These are phyloP conservation scores for Scheffersomyces cryptocercus DNA, from an alignment of 1,139 yeast species.

Conservation along the genomic window DNA sequence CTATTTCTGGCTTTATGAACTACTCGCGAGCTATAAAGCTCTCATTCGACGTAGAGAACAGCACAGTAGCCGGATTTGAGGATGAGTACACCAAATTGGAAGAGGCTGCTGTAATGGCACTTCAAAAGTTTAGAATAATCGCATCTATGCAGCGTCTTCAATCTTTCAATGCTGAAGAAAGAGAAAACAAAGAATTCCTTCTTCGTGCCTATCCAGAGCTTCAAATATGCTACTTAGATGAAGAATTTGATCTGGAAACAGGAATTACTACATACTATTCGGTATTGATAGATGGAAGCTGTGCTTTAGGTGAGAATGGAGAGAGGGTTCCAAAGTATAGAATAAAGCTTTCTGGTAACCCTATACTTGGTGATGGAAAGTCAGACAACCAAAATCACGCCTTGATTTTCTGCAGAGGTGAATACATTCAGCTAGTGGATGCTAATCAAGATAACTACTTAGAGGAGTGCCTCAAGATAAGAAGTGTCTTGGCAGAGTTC, in stretches of 20 bases:
- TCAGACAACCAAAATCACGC: slow-evolving; percentile 59
- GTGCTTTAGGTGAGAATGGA: slow-evolving; percentile 37
- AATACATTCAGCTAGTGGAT: slow-evolving; percentile 54
- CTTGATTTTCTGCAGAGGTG: slow-evolving; percentile 52
- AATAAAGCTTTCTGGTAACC: slow-evolving; percentile 53
- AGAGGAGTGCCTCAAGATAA: slow-evolving; percentile 56
- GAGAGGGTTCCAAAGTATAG: slow-evolving; percentile 42
- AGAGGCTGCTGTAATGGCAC: slow-evolving; percentile 39
- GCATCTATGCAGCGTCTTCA: slow-evolving; percentile 47
- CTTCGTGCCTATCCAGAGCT: slow-evolving; percentile 47
- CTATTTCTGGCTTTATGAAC: slow-evolving; percentile 60
- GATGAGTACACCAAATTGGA: slow-evolving; percentile 33
- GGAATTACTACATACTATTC: slow-evolving; percentile 32
- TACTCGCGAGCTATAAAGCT: slow-evolving; percentile 54
- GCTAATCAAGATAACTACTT: slow-evolving; percentile 59
- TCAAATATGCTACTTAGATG: slow-evolving; percentile 45
- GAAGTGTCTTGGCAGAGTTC: slow-evolving; percentile 51
- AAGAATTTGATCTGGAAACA: slow-evolving; percentile 27
- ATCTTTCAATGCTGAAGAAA: slow-evolving; percentile 35
- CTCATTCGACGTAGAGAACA: slow-evolving; percentile 45
- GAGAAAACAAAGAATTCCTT: slow-evolving; percentile 36
- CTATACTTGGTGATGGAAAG: slow-evolving; percentile 59
- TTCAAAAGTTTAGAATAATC: slow-evolving; percentile 49
- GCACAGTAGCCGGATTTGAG: slow-evolving; percentile 6
- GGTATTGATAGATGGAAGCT: slow-evolving; percentile 45